phyloP scores from a whole-genome alignment of 2,329 filamentous ascomycete genomes.

The Pestalotiopsis sp. region DNA sequence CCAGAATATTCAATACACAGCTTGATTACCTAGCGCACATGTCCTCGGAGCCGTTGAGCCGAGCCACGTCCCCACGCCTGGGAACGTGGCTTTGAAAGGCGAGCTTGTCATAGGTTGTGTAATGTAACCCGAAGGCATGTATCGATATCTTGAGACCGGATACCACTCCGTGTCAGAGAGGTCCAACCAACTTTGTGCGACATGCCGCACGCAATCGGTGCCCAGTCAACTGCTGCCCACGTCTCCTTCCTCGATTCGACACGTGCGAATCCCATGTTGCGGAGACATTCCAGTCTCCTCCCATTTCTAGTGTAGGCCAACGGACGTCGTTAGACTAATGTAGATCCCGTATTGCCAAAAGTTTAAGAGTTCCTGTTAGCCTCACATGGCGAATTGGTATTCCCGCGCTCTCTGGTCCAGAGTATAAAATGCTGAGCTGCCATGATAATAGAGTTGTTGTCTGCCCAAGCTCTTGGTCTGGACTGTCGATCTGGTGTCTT shows the following conservation, averaged over 20 bases:
- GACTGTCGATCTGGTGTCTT: neutral
- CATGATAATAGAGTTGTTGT: neutral
- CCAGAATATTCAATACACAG: neutral
- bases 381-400: neutral
- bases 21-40: neutral
- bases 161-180: neutral
- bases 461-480: neutral
- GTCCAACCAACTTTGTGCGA: neutral
- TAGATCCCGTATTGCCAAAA: neutral
- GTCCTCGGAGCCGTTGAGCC: conserved; percentile 1
- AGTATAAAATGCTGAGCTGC: neutral
- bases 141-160: neutral
- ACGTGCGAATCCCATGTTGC: neutral
- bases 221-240: neutral
- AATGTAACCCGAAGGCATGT: neutral
- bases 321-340: neutral
- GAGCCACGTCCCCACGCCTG: neutral
- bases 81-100: neutral
- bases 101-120: neutral
- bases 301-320: neutral
- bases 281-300: neutral
- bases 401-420: neutral
- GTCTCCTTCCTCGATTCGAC: neutral
- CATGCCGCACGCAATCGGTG: neutral
- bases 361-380: neutral